Evolutionary conservation across 345 rosid genomes (phyloP).

Genomic region (Cardamine resedifolia): DNA sequence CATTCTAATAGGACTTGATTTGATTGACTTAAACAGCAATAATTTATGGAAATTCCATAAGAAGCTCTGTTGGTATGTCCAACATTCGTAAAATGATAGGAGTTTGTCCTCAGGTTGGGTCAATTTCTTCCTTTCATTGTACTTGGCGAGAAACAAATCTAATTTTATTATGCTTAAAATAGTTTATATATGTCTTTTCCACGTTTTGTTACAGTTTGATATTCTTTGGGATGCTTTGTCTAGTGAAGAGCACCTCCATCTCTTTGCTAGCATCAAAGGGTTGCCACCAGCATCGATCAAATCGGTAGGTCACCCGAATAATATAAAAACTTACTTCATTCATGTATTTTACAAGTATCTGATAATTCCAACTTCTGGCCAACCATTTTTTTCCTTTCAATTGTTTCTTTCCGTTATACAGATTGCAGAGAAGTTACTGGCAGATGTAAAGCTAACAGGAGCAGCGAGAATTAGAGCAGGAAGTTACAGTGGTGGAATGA

Average conservation of each 20-base stretch:
- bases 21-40: conserved; percentile 50
- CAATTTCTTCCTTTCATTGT: conserved; percentile 2
- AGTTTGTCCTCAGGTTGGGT: conserved; percentile 89
- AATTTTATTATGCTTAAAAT: conserved; percentile 3
- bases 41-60: conserved; percentile 68
- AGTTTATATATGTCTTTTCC: not conserved
- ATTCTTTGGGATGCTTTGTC: conserved; percentile 90
- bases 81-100: conserved; percentile 76
- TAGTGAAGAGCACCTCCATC: conserved; percentile 79
- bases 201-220: conserved; percentile 57
- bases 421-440: conserved; percentile 62
- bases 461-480: conserved; percentile 72
- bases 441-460: conserved; percentile 66
- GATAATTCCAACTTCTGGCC: not conserved
- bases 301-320: conserved; percentile 43
- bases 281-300: conserved; percentile 61
- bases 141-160: not conserved
- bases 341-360: not conserved
- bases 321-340: not conserved
- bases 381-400: not conserved
- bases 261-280: conserved; percentile 86
- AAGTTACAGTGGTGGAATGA: conserved; percentile 97
- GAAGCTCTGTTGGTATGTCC: conserved; percentile 83
- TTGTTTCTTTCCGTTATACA: conserved; percentile 24
- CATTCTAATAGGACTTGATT: conserved; percentile 2